Evolutionary conservation across 1,139 yeast species (phyloP), one percentile per base, ranked within the genome.

Genomic region (Nematodospora anomalae): DNA sequence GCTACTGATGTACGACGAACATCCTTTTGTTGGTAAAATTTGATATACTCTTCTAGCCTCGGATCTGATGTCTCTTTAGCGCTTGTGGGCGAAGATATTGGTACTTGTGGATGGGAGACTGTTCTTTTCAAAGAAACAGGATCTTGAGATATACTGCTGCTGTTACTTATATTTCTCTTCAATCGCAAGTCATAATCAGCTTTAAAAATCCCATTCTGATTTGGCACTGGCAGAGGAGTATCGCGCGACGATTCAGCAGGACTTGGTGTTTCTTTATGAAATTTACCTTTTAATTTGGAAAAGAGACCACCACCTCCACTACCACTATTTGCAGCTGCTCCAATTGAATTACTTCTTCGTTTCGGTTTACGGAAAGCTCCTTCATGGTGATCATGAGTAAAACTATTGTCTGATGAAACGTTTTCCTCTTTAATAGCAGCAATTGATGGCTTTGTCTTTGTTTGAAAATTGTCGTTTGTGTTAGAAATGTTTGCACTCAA

Each of bases 41-140:
- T 64, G 39, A 83, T 62, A 49, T 80, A 83, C 36, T 77, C 80
- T 27, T 76, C 76, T 26, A 83, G 53, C 44, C 77, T 67, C 2
- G 83, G 81, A 48, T 81, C 86, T 4, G 49, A 24, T 3, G 45
- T 16, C 6, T 38, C 42, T 6, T 34, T 36, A 10, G 45, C 26
- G 26, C 38, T 32, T 4, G 38, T 39, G 8, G 58, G 53, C 2
- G 52, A 42, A 1, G 58, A 49, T 41, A 45, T 46, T 6, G 57
- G 43, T 24, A 55, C 44, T n/a, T 43, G 36, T 16, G 37, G 31
- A 24, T 31, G 33, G n/a, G 28, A 20, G 4, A 28, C 23, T 23
- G 25, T 20, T 16, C 8, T 21, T 27, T 23, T 31, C 13, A 14
- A 21, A 15, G 28, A 27, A 22, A 26, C 8, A 6, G 21, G 31